Evolutionary conservation across 257 asterid genomes (phyloP), one percentile per base, ranked within the genome.

Genomic region (Gentiana dahurica): DNA sequence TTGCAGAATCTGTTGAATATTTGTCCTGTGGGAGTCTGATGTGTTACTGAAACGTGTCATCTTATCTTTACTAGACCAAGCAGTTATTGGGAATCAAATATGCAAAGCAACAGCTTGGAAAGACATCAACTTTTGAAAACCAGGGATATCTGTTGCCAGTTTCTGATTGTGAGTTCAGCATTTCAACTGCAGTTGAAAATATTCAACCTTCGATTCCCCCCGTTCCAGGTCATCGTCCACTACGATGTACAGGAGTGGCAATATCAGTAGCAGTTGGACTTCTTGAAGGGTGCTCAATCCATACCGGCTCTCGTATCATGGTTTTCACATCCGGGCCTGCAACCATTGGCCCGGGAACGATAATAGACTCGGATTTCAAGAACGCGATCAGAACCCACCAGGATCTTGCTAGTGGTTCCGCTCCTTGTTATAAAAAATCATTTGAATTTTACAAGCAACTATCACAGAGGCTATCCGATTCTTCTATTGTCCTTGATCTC

Each of bases 281-380:
- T 63, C 56, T 91, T 36, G 97, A 91, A 75, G 98, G 90, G 54
- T 83, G 89, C 75, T 69, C 47, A 48, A 71, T 83, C 61, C 77
- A 65, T 66, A 75, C 84, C 10, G 98, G 95, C 54, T 83, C 98
- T 4, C 95, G 91, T 51, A 69, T 91, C 59, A 87, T 85, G 94
- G 78, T 91, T 67, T 91, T 91, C 89, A 85, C 97, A 51, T 83
- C 95, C 6, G 98, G 98, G 24, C 97, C 98, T 34, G 85, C 95
- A 62, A 91, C 97, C 39, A 24, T 78, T 13, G 98, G 98, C 71
- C 95, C 97, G 2, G 98, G 98, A 49, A 71, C 61, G 64, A 71
- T 91, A 13, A 94, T 87, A 49, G 66, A 68, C 69, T 78, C 94
- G 35, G 88, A 87, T 60, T 77, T 81, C 50, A 71, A 69, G 51